These are phyloP conservation scores for Crataegus laevigata DNA, from an alignment of 306 rosid genomes.

Conservation along the genomic window DNA sequence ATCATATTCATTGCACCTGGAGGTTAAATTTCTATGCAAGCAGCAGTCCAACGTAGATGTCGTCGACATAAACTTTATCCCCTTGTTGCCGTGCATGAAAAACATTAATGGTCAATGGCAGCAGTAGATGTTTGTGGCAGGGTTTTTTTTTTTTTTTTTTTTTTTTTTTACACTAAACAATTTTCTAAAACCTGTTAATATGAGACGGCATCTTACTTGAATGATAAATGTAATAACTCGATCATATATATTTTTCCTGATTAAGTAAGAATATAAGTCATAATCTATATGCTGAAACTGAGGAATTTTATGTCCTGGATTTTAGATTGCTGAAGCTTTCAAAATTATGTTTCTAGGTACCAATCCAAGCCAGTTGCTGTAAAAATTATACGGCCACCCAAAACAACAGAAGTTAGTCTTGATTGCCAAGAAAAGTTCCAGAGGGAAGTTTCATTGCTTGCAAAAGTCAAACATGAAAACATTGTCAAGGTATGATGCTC, in stretches of 20 bases:
- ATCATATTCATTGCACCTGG: background rate
- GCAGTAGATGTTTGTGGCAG: background rate
- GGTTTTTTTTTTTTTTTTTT: background rate
- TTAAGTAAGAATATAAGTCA: background rate
- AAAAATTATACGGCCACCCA: slow-evolving; percentile 31
- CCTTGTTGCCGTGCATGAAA: background rate
- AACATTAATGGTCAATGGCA: background rate
- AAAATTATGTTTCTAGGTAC: slow-evolving; percentile 33
- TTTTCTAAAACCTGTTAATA: background rate
- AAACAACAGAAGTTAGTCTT: slow-evolving; percentile 16
- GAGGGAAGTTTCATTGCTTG: slow-evolving; percentile 43
- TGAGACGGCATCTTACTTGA: background rate
- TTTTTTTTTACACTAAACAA: background rate
- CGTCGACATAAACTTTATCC: background rate
- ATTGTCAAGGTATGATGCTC: slow-evolving; percentile 37
- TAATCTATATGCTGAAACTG: background rate
- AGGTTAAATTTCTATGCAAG: background rate
- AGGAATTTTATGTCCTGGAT: background rate
- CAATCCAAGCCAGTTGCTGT: slow-evolving; percentile 34
- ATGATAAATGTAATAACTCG: background rate
- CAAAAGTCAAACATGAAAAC: slow-evolving; percentile 39
- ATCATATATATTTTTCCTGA: background rate
- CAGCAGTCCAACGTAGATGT: background rate
- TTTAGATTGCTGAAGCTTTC: slow-evolving; percentile 3
- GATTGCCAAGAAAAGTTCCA: slow-evolving; percentile 40